phyloP scores from a whole-genome alignment of 306 rosid species.

The Vigna trinervia region DNA sequence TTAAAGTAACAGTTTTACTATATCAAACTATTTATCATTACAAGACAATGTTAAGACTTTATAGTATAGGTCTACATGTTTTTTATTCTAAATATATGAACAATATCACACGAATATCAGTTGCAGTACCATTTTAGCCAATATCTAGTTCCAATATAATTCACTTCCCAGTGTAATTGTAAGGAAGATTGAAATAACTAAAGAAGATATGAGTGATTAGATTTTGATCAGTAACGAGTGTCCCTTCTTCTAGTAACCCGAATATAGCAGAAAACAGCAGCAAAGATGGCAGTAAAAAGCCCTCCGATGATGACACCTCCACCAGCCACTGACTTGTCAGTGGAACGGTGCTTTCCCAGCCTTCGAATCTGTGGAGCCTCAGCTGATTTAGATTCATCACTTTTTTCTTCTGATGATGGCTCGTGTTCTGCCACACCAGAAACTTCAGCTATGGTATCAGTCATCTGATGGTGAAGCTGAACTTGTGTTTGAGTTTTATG shows the following conservation, averaged over 20 bases:
- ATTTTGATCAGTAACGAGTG: slow-evolving; percentile 29
- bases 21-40: neutral
- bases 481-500: slow-evolving; percentile 34
- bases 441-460: slow-evolving; percentile 32
- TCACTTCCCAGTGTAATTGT: slow-evolving; percentile 13
- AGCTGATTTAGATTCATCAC: slow-evolving; percentile 48
- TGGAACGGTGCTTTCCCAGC: slow-evolving; percentile 66
- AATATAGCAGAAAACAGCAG: slow-evolving; percentile 86
- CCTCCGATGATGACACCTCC: slow-evolving; percentile 95
- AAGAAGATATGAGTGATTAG: neutral
- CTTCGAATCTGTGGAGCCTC: slow-evolving; percentile 68
- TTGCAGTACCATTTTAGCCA: neutral
- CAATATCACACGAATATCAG: neutral
- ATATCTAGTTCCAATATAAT: neutral
- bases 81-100: neutral
- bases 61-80: neutral
- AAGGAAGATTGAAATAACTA: slow-evolving; percentile 4
- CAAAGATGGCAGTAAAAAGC: slow-evolving; percentile 75
- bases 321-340: slow-evolving; percentile 81
- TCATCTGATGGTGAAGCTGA: slow-evolving; percentile 29
- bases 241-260: slow-evolving; percentile 74
- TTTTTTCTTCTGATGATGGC: slow-evolving; percentile 32
- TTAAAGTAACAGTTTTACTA: neutral
- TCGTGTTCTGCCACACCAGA: slow-evolving; percentile 35
- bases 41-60: neutral